Evolutionary conservation across 306 rosid genomes (phyloP).

Genomic region (Cicer cuneatum): DNA sequence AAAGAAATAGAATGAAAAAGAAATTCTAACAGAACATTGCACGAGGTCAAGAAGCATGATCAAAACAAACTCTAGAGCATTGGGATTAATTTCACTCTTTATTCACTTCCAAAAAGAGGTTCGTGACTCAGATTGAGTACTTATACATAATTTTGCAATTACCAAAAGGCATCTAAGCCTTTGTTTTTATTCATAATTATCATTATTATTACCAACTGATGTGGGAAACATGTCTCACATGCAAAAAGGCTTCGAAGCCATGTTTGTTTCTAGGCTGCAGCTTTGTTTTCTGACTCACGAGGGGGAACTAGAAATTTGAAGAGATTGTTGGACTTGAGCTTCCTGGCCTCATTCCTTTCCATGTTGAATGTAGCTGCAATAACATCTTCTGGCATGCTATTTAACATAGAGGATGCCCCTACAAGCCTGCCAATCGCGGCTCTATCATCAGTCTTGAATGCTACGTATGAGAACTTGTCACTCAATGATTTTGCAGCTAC

Average conservation of each 20-base stretch:
- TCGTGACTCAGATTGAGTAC: neutral
- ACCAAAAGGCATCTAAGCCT: slow-evolving; percentile 43
- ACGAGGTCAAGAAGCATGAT: neutral
- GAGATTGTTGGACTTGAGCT: slow-evolving; percentile 54
- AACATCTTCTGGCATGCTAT: slow-evolving; percentile 57
- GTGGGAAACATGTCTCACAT: neutral
- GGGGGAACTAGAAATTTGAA: slow-evolving; percentile 48
- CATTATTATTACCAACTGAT: neutral
- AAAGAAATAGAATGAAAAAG: no score
- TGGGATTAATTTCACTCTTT: neutral
- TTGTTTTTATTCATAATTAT: slow-evolving; percentile 29
- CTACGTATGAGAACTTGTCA: slow-evolving; percentile 53
- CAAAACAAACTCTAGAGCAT: neutral
- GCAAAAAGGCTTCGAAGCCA: neutral
- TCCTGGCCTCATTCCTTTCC: slow-evolving; percentile 42
- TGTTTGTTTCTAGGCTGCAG: slow-evolving; percentile 26
- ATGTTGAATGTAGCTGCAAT: slow-evolving; percentile 47
- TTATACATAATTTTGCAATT: neutral
- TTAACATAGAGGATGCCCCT: slow-evolving; percentile 45
- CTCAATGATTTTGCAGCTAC: slow-evolving; percentile 47
- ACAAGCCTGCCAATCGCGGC: slow-evolving; percentile 54
- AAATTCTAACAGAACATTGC: no score
- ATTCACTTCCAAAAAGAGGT: slow-evolving; percentile 35
- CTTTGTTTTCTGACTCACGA: slow-evolving; percentile 8
- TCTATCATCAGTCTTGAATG: slow-evolving; percentile 63